phyloP scores from a whole-genome alignment of 495 filamentous ascomycete species.

The Platismatia glauca region DNA sequence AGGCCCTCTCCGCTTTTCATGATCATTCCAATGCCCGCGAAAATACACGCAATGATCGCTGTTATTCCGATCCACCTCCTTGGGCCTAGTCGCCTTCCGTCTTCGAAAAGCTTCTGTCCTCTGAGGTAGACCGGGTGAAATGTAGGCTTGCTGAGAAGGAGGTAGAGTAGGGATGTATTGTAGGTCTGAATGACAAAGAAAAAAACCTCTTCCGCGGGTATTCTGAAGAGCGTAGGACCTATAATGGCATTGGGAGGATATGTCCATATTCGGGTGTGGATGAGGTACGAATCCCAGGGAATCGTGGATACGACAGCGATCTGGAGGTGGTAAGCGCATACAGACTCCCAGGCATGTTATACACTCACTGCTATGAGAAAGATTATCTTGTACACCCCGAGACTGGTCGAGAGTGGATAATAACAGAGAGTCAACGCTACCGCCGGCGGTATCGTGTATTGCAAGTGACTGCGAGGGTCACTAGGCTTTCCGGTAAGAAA shows the following conservation, averaged over 20 bases:
- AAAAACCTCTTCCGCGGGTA: constrained; percentile 61
- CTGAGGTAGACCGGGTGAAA: constrained; percentile 48
- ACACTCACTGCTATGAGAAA: constrained; percentile 41
- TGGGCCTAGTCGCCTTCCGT: constrained; percentile 17
- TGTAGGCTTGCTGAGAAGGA: constrained; percentile 51
- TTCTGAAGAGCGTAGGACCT: constrained; percentile 46
- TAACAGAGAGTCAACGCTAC: constrained; percentile 46
- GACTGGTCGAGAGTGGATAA: constrained; percentile 46
- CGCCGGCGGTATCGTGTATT: constrained; percentile 58
- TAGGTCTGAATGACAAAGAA: constrained; percentile 73
- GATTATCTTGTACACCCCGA: constrained; percentile 49
- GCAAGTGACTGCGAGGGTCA: constrained; percentile 45
- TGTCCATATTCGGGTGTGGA: constrained; percentile 55
- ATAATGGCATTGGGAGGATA: constrained; percentile 52
- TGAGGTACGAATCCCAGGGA: constrained; percentile 65
- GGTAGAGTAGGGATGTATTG: constrained; percentile 55
- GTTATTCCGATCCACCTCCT: constrained; percentile 33
- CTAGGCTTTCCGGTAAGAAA: not conserved
- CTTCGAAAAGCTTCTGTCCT: constrained; percentile 19
- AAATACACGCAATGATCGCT: constrained; percentile 31
- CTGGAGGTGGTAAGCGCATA: constrained; percentile 17
- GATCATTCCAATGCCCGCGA: constrained; percentile 34
- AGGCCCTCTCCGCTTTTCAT: constrained; percentile 37
- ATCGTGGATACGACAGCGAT: constrained; percentile 53
- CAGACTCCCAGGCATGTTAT: not conserved